Evolutionary conservation across 2,329 filamentous ascomycete genomes (phyloP), one percentile per base, ranked within the genome.

Genomic region (Blastomyces gilchristii): DNA sequence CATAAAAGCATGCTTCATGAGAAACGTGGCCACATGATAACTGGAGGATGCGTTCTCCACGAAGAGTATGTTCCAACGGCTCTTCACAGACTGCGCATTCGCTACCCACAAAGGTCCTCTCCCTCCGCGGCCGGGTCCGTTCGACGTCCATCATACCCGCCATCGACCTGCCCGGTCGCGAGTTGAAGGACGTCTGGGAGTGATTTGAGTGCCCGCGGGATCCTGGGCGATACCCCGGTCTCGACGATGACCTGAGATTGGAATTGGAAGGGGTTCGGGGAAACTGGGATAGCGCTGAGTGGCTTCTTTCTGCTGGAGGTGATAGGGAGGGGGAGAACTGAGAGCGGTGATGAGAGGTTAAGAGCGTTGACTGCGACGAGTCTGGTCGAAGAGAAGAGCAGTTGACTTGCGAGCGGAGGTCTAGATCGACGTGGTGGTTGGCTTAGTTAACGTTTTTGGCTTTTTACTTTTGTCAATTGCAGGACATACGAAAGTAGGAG

Each of bases 1-100:
- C 94, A 78, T 97, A 97, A 74, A 99, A 97, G 77, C 94, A 99
- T 45, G 93, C 94, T 76, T 97, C 94, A 74, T 99, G 94, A 12
- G 93, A 91, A 65, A 99, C 93, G 76, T 99, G 94, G n/a, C 87
- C 85, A 77, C 94, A 99, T 6, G 92, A 95, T 71, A 99, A 94
- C 74, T 97, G 94, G 62, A 99, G 81, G 65, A 99, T 91, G 68
- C 91, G 87, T 79, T 99, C 94, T 64, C 94, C 94, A 60, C 90
- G 89, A 57, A 99, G 82, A 3, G 91, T 99, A 75, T 97, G 93
- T 76, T 97, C 94, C 66, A 99, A 79, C 2, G 92, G 92, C 78
- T 99, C 94, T 75, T 99, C 94, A 74, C 94, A 99, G 18, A 97
- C 92, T 60, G 92, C 90, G 77, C 94, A 99, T 78, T 95, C 90